Percentiles rank a stretch among this genome's conserved stretches.
These are phyloP conservation scores for Hyphodiscus sp. DNA, from an alignment of 2,329 filamentous ascomycete species.

Conservation along the genomic window DNA sequence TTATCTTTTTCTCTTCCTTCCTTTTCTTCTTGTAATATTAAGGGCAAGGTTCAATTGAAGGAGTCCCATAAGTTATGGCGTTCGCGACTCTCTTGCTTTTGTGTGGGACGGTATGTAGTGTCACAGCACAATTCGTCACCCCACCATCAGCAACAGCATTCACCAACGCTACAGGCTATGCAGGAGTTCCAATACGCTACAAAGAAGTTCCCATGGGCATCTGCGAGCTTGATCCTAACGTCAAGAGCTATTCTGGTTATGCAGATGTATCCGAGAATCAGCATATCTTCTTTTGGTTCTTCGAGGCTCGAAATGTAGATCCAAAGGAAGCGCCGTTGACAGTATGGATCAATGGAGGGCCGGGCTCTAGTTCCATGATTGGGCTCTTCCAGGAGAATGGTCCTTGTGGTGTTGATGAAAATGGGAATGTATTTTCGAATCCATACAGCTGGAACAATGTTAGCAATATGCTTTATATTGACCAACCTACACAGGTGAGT, in stretches of 20 bases:
- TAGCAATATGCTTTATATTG: constrained; percentile 42
- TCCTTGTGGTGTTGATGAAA: constrained; percentile 35
- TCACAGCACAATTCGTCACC: constrained; percentile 32
- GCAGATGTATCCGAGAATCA: constrained; percentile 35
- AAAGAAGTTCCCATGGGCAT: constrained; percentile 41
- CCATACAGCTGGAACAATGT: constrained; percentile 57
- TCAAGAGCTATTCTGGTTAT: constrained; percentile 39
- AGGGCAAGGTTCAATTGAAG: not conserved
- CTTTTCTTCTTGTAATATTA: not conserved
- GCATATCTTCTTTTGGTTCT: constrained; percentile 40
- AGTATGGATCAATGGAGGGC: constrained; percentile 62
- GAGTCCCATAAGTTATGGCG: not conserved
- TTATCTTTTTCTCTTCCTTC: not conserved
- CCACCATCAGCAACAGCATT: constrained; percentile 30
- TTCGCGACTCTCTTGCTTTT: not conserved
- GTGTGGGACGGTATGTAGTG: constrained; percentile 7
- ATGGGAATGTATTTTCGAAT: constrained; percentile 32
- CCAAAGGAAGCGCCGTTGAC: constrained; percentile 44
- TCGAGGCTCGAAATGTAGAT: constrained; percentile 39
- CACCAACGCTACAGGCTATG: constrained; percentile 31
- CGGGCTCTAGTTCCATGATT: constrained; percentile 56
- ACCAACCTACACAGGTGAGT: constrained; percentile 24
- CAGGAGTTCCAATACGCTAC: constrained; percentile 38
- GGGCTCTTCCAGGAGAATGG: constrained; percentile 57
- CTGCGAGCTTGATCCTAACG: constrained; percentile 37